Conservation (phyloP, 805 yeast species). For the Sporopachydermia lactativora region DNA sequence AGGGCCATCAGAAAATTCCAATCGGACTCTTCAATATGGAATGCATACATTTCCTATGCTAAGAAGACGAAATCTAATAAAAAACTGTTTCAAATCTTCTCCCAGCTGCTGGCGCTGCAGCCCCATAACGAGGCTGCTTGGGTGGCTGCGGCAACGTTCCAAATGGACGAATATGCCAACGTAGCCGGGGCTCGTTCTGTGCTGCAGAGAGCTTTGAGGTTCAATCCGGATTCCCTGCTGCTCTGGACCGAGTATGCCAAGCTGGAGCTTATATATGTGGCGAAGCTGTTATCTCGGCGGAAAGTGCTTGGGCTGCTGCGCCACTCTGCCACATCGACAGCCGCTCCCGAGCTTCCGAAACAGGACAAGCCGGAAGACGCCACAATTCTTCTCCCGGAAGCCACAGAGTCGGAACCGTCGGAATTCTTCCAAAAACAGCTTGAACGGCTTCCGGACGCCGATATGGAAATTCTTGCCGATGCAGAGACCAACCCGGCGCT, state of each 20-base stretch:
- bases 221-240: slow-evolving; percentile 57
- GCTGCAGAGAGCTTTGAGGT: slow-evolving; percentile 72
- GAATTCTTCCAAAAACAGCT: slow-evolving; percentile 34
- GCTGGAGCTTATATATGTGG: slow-evolving; percentile 75
- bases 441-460: slow-evolving; percentile 73
- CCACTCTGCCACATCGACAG: slow-evolving; percentile 53
- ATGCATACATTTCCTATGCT: slow-evolving; percentile 48
- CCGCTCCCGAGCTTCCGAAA: slow-evolving; percentile 30
- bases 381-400: slow-evolving; percentile 30
- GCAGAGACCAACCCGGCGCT: slow-evolving; percentile 75
- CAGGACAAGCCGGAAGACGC: slow-evolving; percentile 27
- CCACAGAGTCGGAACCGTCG: slow-evolving; percentile 29
- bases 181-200: slow-evolving; percentile 80
- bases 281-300: slow-evolving; percentile 74
- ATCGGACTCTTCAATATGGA: slow-evolving; percentile 66
- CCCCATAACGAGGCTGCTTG: slow-evolving; percentile 87
- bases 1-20: slow-evolving; percentile 75
- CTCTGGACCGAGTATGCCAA: slow-evolving; percentile 82
- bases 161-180: slow-evolving; percentile 77
- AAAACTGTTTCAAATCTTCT: slow-evolving; percentile 41
- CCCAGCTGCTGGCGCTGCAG: slow-evolving; percentile 67
- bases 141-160: slow-evolving; percentile 91
- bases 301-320: slow-evolving; percentile 66
- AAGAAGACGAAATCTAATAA: slow-evolving; percentile 17
- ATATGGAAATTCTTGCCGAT: slow-evolving; percentile 71